Evolutionary conservation across 768 basidiomycete species (phyloP).

Genomic region (Suillus lakei): DNA sequence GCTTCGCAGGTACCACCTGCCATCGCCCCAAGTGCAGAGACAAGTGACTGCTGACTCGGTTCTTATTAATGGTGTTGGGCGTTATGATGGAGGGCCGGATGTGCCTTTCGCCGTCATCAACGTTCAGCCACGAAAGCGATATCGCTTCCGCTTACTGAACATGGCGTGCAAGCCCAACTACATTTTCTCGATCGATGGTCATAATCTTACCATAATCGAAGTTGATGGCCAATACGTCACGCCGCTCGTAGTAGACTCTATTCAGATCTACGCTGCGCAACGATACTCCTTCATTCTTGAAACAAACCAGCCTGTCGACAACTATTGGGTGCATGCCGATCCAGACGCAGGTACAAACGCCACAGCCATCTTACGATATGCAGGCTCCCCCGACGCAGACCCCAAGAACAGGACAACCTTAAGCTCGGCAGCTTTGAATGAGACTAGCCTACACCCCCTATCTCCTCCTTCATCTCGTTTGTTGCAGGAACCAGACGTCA

Average conservation of each 20-base stretch:
- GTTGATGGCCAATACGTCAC: slow-evolving; percentile 44
- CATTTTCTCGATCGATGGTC: slow-evolving; percentile 50
- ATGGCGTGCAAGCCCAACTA: slow-evolving; percentile 51
- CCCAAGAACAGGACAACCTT: slow-evolving; percentile 28
- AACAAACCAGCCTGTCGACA: slow-evolving; percentile 40
- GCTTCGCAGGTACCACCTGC: neutral
- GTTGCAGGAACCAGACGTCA: slow-evolving; percentile 27
- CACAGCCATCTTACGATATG: slow-evolving; percentile 47
- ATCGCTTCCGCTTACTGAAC: slow-evolving; percentile 43
- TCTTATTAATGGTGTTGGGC: slow-evolving; percentile 46
- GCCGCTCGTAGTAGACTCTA: slow-evolving; percentile 43
- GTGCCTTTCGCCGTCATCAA: slow-evolving; percentile 41
- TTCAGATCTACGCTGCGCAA: slow-evolving; percentile 54
- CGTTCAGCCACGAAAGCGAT: slow-evolving; percentile 37
- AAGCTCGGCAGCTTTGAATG: neutral
- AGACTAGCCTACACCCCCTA: neutral
- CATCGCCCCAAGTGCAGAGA: neutral
- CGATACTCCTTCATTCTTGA: slow-evolving; percentile 53
- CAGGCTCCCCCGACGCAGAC: slow-evolving; percentile 41
- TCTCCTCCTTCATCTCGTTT: neutral
- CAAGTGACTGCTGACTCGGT: neutral
- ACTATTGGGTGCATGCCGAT: slow-evolving; percentile 50
- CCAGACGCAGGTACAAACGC: slow-evolving; percentile 45
- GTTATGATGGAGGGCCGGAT: slow-evolving; percentile 38
- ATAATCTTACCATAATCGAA: slow-evolving; percentile 52